Evolutionary conservation across 208 protist species (phyloP), one percentile per base, ranked within the genome.

Genomic region (Crithidia brevicula): DNA sequence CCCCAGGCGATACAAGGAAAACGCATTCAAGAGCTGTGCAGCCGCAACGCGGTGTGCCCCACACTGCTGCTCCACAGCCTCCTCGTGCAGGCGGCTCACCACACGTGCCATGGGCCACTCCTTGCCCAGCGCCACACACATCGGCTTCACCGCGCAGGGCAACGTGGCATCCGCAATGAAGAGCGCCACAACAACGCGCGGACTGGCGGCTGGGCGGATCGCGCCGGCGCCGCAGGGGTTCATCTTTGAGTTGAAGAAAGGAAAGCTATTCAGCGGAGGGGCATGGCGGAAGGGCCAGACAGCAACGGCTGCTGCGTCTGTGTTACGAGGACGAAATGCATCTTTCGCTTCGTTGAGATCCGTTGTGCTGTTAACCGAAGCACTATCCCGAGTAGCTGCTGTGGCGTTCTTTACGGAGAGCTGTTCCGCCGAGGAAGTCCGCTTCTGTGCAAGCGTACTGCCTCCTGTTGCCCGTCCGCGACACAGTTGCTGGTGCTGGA

Each of bases 241-340:
- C 28, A 64, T 23, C 42, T 87, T 87, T 1, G 58, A 67, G 56
- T 86, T 82, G 36, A 57, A 71, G 63, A 93, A 88, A 20, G 47
- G 15, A 46, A 85, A 77, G 3, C 50, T 49, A 45, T 77, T 71
- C 18, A 95, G 68, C 23, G 89, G 85, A 16, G 79, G 66, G 2
- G 84, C 72, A 15, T 53, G 54, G 5, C 60, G 78, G 63, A 92
- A 91, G 8, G 89, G 89, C 86, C 86, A 95, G 40, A 56, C 45
- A 3, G 43, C 66, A 36, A n/a, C n/a, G n/a, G n/a, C n/a, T n/a
- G n/a, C n/a, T n/a, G n/a, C n/a, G n/a, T n/a, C n/a, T n/a, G n/a
- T n/a, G n/a, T n/a, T n/a, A n/a, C n/a, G n/a, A n/a, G n/a, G n/a
- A n/a, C n/a, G n/a, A n/a, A n/a, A n/a, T 4, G 20, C 25, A 25